Conservation (phyloP, 1,284 basidiomycete species). For the Cerrena zonata region DNA sequence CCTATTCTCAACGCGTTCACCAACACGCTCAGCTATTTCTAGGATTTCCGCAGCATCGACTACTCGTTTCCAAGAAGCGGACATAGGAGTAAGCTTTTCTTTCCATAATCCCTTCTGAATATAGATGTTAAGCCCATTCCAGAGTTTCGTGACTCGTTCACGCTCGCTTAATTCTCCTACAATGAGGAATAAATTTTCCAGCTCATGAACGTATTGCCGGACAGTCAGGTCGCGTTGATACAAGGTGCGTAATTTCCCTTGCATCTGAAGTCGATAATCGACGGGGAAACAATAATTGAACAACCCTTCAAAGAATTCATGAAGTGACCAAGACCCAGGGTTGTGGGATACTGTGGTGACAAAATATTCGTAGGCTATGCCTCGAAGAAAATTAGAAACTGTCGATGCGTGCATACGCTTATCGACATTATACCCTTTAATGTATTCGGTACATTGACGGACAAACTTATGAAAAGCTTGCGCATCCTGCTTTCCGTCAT, state of each 20-base stretch:
- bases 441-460: slow-evolving; percentile 11
- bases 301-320: slow-evolving; percentile 30
- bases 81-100: background rate
- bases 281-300: slow-evolving; percentile 42
- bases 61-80: background rate
- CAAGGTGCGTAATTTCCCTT: slow-evolving; percentile 11
- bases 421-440: slow-evolving; percentile 8
- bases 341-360: slow-evolving; percentile 24
- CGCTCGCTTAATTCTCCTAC: background rate
- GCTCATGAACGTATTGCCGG: slow-evolving; percentile 26
- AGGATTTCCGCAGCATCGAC: background rate
- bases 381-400: slow-evolving; percentile 22
- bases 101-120: background rate
- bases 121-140: background rate
- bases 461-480: slow-evolving; percentile 6
- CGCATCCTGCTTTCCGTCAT: slow-evolving; percentile 12
- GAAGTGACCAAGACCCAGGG: slow-evolving; percentile 14
- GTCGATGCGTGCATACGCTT: background rate
- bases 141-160: background rate
- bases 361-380: slow-evolving; percentile 36
- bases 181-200: slow-evolving; percentile 15
- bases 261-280: slow-evolving; percentile 26
- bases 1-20: background rate
- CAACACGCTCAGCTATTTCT: background rate
- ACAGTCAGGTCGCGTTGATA: slow-evolving; percentile 16